Evolutionary conservation across 148 eudicot genomes (phyloP).

Genomic region (Fagopyrum esculentum): DNA sequence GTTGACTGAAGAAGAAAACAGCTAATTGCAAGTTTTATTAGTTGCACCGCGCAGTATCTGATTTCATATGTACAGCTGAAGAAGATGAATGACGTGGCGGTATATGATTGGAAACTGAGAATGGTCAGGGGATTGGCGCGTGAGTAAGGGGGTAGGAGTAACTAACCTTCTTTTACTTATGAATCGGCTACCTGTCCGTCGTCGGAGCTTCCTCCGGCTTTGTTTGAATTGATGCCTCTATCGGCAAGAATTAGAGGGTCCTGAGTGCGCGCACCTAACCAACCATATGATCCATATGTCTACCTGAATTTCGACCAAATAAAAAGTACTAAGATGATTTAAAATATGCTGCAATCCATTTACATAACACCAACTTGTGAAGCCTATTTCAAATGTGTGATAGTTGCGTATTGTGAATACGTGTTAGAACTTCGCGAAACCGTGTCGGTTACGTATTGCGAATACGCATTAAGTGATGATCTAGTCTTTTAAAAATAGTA

Average conservation of each 20-base stretch:
- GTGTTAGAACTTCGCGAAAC: too few species aligned
- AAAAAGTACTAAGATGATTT: too few species aligned
- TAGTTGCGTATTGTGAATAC: too few species aligned
- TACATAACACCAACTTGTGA: too few species aligned
- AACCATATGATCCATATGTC: background rate
- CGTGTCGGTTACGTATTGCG: too few species aligned
- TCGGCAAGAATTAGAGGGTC: background rate
- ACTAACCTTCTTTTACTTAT: background rate
- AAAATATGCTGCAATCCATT: too few species aligned
- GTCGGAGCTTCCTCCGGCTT: background rate
- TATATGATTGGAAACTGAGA: background rate
- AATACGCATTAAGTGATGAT: too few species aligned
- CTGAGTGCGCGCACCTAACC: background rate
- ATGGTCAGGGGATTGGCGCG: background rate
- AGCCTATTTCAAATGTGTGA: too few species aligned
- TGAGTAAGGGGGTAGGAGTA: slow-evolving; percentile 5
- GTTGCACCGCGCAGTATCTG: background rate
- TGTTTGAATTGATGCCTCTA: background rate
- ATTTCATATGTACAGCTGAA: background rate
- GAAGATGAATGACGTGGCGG: background rate
- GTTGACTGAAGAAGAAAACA: background rate
- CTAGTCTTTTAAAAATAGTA: too few species aligned
- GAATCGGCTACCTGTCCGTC: slow-evolving; percentile 5
- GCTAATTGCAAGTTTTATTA: background rate
- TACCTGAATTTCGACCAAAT: background rate